Evolutionary conservation across 768 basidiomycete species (phyloP).

Genomic region (Clathrus columnatus): DNA sequence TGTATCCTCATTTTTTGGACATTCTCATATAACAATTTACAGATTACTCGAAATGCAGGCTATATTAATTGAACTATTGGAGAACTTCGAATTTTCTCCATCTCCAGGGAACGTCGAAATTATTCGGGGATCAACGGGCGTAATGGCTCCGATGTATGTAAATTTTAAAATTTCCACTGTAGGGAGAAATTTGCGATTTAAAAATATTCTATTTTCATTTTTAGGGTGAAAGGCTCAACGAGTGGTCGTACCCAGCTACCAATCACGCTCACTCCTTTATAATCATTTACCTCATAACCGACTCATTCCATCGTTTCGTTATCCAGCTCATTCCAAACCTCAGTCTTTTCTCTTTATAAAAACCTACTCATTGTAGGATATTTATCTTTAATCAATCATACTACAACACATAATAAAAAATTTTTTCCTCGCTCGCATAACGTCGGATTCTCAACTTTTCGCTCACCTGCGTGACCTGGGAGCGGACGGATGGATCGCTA

Average conservation of each 20-base stretch:
- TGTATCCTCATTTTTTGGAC: background rate
- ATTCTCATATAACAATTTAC: background rate
- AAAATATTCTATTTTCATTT: background rate
- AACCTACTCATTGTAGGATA: too few relatives aligned
- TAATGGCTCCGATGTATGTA: constrained; percentile 25
- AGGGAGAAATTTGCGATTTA: constrained; percentile 25
- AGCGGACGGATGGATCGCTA: too few relatives aligned
- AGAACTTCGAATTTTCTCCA: constrained; percentile 27
- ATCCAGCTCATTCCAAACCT: too few relatives aligned
- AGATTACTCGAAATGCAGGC: constrained; percentile 28
- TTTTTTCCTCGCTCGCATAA: too few relatives aligned
- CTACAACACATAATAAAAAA: too few relatives aligned
- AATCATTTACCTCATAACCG: too few relatives aligned
- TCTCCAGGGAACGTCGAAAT: constrained; percentile 24
- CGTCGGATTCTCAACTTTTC: too few relatives aligned
- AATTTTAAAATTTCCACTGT: constrained; percentile 12
- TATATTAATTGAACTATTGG: constrained; percentile 26
- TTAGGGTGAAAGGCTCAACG: background rate
- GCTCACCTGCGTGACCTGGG: too few relatives aligned
- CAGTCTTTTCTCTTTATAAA: too few relatives aligned
- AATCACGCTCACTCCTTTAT: background rate
- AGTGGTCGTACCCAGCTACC: background rate
- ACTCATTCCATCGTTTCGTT: too few relatives aligned
- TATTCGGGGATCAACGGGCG: constrained; percentile 22
- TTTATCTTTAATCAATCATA: too few relatives aligned